Evolutionary conservation across 495 filamentous ascomycete species (phyloP).

Genomic region (Hyaloscypha finlandica): DNA sequence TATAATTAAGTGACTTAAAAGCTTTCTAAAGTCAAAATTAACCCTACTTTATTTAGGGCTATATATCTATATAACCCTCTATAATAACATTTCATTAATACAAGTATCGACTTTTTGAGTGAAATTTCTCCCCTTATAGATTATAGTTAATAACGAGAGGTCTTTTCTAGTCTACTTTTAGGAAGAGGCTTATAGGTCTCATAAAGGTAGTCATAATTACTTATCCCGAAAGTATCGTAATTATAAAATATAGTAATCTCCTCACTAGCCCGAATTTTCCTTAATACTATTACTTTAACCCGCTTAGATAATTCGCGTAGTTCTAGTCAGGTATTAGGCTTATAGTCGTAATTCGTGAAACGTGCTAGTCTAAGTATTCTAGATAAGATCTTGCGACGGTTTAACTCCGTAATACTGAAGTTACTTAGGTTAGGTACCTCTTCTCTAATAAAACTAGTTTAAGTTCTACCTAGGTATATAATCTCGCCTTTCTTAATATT

Average conservation of each 20-base stretch:
- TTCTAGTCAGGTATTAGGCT: neutral
- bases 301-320: neutral
- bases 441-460: neutral
- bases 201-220: neutral
- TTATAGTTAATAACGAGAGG: no score
- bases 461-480: neutral
- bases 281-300: neutral
- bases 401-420: no score
- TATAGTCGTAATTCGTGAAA: neutral
- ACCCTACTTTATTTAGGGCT: constrained; percentile 1
- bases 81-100: no score
- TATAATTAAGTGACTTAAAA: neutral
- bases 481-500: neutral
- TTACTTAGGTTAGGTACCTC: no score
- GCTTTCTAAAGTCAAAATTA: neutral
- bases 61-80: no score
- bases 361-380: no score
- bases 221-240: neutral
- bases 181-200: neutral
- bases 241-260: neutral
- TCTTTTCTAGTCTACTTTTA: neutral
- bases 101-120: no score
- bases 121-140: no score
- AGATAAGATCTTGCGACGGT: no score
- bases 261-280: neutral